Percentiles rank a stretch among this genome's conserved stretches.
Conservation (phyloP, 495 filamentous ascomycete species). For the Sordaria brevicollis region DNA sequence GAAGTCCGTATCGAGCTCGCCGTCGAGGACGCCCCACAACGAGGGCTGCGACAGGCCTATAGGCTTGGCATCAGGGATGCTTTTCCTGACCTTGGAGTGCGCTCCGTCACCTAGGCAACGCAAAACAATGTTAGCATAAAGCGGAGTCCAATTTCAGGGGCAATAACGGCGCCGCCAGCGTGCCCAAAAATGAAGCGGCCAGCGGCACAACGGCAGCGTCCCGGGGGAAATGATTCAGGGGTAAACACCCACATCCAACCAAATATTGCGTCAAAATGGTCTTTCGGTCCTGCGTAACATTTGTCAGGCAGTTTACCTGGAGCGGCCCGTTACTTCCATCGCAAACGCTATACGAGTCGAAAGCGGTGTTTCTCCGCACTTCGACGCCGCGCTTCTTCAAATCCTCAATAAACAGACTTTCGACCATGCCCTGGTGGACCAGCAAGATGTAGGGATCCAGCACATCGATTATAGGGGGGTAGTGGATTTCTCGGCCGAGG, state of each 20-base stretch:
- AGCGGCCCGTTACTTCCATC: slow-evolving; percentile 29
- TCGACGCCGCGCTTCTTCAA: slow-evolving; percentile 45
- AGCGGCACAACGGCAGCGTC: neutral
- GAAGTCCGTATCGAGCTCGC: slow-evolving; percentile 55
- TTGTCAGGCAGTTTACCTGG: slow-evolving; percentile 30
- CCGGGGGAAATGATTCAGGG: neutral
- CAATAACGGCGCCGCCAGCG: neutral
- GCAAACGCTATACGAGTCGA: slow-evolving; percentile 39
- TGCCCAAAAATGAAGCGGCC: neutral
- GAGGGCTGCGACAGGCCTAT: slow-evolving; percentile 51
- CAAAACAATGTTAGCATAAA: slow-evolving; percentile 8
- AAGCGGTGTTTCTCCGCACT: slow-evolving; percentile 46
- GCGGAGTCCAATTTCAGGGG: neutral
- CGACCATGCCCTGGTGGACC: slow-evolving; percentile 66
- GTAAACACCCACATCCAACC: slow-evolving; percentile 36
- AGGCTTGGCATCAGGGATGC: slow-evolving; percentile 45
- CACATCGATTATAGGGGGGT: slow-evolving; percentile 50
- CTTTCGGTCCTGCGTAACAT: slow-evolving; percentile 30
- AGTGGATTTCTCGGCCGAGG: slow-evolving; percentile 42
- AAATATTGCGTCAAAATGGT: slow-evolving; percentile 39
- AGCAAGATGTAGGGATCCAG: slow-evolving; percentile 62
- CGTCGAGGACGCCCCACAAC: slow-evolving; percentile 63
- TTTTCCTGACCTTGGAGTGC: slow-evolving; percentile 43
- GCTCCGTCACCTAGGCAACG: slow-evolving; percentile 34
- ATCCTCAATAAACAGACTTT: slow-evolving; percentile 56